These are phyloP conservation scores for Cladosporium velox DNA, from an alignment of 2,329 filamentous ascomycete species.

Conservation along the genomic window DNA sequence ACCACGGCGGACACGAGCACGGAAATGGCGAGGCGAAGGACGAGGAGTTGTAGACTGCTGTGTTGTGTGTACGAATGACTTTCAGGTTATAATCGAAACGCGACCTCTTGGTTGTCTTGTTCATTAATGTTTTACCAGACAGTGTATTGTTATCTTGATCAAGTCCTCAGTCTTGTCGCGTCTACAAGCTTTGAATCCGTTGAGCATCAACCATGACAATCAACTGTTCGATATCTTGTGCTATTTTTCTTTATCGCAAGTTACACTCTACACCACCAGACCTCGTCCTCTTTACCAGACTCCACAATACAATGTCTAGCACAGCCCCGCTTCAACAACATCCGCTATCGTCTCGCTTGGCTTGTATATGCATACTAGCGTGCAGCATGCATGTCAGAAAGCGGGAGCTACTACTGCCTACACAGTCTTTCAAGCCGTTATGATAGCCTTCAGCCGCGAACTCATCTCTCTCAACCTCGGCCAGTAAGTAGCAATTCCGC, in stretches of 20 bases:
- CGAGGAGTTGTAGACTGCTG: conserved; percentile 7
- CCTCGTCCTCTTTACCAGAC: not conserved
- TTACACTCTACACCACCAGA: not conserved
- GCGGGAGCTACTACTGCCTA: not conserved
- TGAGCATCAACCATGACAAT: not conserved
- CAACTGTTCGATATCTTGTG: not conserved
- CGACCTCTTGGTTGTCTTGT: too few relatives aligned
- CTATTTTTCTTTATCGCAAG: not conserved
- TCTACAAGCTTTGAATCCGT: not conserved
- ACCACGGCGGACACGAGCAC: not conserved
- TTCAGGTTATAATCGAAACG: too few relatives aligned
- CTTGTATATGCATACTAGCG: conserved; percentile 1
- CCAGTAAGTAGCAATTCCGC: not conserved
- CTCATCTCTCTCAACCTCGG: not conserved
- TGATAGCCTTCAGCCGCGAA: not conserved
- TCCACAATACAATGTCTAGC: not conserved
- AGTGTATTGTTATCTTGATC: too few relatives aligned
- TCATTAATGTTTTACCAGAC: too few relatives aligned
- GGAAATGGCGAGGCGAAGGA: conserved; percentile 3
- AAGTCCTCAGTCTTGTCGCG: not conserved
- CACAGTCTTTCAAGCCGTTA: not conserved
- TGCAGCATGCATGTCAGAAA: not conserved
- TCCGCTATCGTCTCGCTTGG: not conserved
- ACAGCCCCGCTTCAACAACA: conserved; percentile 1
- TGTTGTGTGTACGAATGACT: not conserved